A percentile compares a stretch with the other conserved stretches of the same genome.
phyloP scores from a whole-genome alignment of 2,329 filamentous ascomycete genomes.

The Diaporthe sp. region DNA sequence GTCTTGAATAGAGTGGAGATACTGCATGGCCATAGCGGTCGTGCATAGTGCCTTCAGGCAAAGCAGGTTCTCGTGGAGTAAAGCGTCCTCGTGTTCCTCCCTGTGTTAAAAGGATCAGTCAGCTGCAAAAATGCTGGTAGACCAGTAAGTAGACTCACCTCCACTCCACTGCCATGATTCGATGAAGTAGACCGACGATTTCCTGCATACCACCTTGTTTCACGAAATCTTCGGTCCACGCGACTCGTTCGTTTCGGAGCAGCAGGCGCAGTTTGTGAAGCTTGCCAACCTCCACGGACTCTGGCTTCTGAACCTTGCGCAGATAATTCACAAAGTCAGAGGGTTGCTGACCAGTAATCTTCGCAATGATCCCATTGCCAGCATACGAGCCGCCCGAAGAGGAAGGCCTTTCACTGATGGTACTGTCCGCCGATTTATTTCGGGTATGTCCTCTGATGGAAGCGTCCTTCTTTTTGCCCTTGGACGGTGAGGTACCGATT shows the following conservation, averaged over 20 bases:
- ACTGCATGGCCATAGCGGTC: constrained; percentile 85
- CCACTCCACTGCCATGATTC: constrained; percentile 98
- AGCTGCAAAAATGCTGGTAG: constrained; percentile 38
- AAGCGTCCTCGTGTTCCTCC: constrained; percentile 94
- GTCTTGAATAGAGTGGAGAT: constrained; percentile 82
- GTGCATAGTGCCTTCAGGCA: constrained; percentile 96
- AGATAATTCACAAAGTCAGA: constrained; percentile 90
- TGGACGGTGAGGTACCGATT: constrained; percentile 76
- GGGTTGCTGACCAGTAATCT: constrained; percentile 80
- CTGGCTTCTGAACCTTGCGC: constrained; percentile 82
- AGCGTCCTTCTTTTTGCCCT: constrained; percentile 78
- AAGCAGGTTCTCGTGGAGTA: constrained; percentile 91
- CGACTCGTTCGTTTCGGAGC: constrained; percentile 92
- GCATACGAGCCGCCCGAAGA: constrained; percentile 64
- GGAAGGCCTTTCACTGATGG: constrained; percentile 71
- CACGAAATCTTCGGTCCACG: constrained; percentile 95
- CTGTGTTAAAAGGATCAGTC: constrained; percentile 56
- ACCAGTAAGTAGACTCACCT: constrained; percentile 68
- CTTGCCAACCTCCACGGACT: constrained; percentile 91
- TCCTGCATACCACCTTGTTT: constrained; percentile 91
- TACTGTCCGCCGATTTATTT: constrained; percentile 79
- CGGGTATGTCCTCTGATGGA: constrained; percentile 74
- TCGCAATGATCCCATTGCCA: constrained; percentile 71
- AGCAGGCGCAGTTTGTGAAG: constrained; percentile 92
- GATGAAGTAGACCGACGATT: constrained; percentile 85